Evolutionary conservation across 139 green algal species (phyloP), one percentile per base, ranked within the genome.

Genomic region (Picochlorum costavermella): DNA sequence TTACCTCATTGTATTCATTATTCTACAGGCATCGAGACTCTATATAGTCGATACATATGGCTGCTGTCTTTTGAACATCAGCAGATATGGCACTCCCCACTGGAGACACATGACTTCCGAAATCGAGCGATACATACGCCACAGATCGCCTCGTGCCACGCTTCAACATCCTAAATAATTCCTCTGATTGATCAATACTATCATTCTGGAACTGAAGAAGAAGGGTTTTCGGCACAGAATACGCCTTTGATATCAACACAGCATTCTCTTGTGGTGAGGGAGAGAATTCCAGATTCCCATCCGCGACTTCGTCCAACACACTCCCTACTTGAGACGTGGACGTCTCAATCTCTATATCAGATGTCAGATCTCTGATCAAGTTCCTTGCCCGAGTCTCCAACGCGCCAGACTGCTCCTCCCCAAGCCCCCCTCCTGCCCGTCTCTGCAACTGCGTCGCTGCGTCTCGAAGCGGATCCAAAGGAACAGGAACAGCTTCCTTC

Each of bases 161-260:
- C 31, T 63, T 75, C 67, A 92, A 73, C 63, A 86, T 50, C 37
- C 69, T 50, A 26, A 77, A 78, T 13, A 95, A 73, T 26, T 69
- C 65, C 6, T 81, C 68, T 23, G 81, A 91, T 59, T 96, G 86
- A 53, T 97, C 91, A 4, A 95, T 88, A 40, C 57, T 73, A 75
- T 97, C 91, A 56, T 92, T 70, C 25, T 64, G 65, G 72, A 97
- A 96, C 4, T 83, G 77, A 20, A 97, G 60, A 23, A 96, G 74
- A 28, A 97, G 75, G 64, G 94, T 97, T 30, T 77, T 78, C 4
- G 61, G 63, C 5, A 94, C 77, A 26, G 11, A 14, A 51, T 75
- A 75, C 8, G 8, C 2, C 8, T 40, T 29, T 16, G 10, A 28
- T 25, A 96, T 68, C 28, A 95, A 72, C 8, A 66, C 53, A 4